These are phyloP conservation scores for Clitopilus passeckerianus DNA, from an alignment of 768 basidiomycete species.

Conservation along the genomic window DNA sequence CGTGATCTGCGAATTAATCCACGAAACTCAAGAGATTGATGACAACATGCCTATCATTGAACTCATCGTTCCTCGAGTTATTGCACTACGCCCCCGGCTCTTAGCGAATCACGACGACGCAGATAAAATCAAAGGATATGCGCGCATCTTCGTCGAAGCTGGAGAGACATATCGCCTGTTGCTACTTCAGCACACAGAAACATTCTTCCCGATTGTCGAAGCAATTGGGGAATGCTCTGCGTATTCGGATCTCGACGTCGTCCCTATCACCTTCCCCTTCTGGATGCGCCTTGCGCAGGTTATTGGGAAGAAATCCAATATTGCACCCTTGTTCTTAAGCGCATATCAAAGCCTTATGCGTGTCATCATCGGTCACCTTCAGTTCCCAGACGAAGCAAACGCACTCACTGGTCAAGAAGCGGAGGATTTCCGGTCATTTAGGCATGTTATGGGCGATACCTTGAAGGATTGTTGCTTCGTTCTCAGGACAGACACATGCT, in stretches of 20 bases:
- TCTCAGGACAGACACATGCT: conserved; percentile 80
- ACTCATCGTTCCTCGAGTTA: conserved; percentile 81
- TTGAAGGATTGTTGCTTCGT: conserved; percentile 98
- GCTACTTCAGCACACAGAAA: conserved; percentile 83
- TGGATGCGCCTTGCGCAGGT: conserved; percentile 97
- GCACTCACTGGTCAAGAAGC: conserved; percentile 76
- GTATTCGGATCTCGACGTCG: conserved; percentile 91
- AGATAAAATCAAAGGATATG: conserved; percentile 85
- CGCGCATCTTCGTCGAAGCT: conserved; percentile 93
- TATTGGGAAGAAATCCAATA: conserved; percentile 69
- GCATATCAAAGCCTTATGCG: conserved; percentile 82
- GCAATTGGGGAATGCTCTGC: conserved; percentile 93
- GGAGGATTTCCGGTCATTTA: conserved; percentile 91
- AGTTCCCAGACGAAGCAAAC: conserved; percentile 75
- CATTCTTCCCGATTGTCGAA: conserved; percentile 92
- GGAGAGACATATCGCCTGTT: conserved; percentile 93
- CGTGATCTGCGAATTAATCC: conserved; percentile 89
- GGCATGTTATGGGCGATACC: conserved; percentile 98
- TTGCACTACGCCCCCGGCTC: conserved; percentile 64
- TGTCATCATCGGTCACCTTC: conserved; percentile 85
- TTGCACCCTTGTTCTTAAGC: conserved; percentile 73
- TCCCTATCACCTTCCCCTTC: conserved; percentile 96
- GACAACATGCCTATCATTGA: conserved; percentile 90
- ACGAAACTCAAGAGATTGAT: conserved; percentile 96
- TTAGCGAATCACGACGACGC: conserved; percentile 64